A percentile compares a stretch with the other conserved stretches of the same genome.
phyloP scores from a whole-genome alignment of 192 early-diverging fungal species.

The Mortierella antarctica region DNA sequence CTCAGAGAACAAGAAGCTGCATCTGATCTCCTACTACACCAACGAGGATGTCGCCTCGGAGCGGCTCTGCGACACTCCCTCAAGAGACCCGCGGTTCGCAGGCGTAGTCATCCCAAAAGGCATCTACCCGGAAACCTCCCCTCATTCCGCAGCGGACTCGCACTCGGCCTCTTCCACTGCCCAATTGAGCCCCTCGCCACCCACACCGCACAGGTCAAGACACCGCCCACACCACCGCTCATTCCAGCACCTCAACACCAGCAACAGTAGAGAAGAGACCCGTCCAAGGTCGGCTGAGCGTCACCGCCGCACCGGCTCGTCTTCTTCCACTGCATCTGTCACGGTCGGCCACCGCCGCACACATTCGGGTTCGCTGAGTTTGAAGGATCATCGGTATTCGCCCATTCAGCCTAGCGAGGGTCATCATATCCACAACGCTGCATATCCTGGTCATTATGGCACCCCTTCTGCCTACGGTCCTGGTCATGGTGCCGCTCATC shows the following conservation, averaged over 20 bases:
- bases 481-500: neutral
- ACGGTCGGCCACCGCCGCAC: conserved; percentile 31
- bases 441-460: conserved; percentile 5
- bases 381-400: conserved; percentile 37
- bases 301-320: conserved; percentile 12
- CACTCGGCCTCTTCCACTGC: conserved; percentile 23
- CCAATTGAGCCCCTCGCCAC: conserved; percentile 40
- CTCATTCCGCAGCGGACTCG: conserved; percentile 12
- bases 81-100: conserved; percentile 70
- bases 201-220: conserved; percentile 30
- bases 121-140: conserved; percentile 84
- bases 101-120: conserved; percentile 78
- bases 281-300: neutral
- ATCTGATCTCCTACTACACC: conserved; percentile 92
- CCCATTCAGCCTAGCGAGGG: conserved; percentile 35
- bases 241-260: conserved; percentile 23
- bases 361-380: conserved; percentile 19
- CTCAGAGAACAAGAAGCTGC: conserved; percentile 79
- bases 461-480: conserved; percentile 8
- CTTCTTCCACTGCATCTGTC: neutral
- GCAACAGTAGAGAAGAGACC: neutral
- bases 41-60: conserved; percentile 79
- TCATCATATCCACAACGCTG: conserved; percentile 27
- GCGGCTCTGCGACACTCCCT: conserved; percentile 72
- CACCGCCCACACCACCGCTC: conserved; percentile 51